Conservation (phyloP, 345 rosid species). For the Bruguiera parviflora region DNA sequence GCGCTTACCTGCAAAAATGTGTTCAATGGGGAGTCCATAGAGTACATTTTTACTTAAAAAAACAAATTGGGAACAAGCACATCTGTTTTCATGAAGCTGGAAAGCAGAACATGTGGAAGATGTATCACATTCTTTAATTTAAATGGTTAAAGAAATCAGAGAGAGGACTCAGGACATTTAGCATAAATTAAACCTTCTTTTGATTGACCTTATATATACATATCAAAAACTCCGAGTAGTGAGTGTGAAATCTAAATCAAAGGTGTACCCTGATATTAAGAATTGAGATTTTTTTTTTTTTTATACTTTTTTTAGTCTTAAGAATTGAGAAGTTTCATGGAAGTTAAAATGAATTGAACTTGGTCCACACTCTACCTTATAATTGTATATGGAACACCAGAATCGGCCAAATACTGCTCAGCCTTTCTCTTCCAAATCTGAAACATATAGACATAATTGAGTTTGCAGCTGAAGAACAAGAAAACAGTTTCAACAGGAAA, state of each 20-base stretch:
- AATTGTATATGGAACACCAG: constrained; percentile 87
- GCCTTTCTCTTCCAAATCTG: constrained; percentile 99
- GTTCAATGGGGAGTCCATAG: background rate
- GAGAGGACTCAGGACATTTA: background rate
- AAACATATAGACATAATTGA: background rate
- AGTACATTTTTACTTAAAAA: background rate
- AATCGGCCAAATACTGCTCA: constrained; percentile 96
- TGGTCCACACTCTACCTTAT: constrained; percentile 53
- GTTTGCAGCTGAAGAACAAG: background rate
- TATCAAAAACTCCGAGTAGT: too few species aligned
- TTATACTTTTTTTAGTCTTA: background rate
- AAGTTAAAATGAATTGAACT: background rate
- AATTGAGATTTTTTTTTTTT: background rate
- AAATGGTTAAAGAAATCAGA: background rate
- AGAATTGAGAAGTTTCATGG: background rate
- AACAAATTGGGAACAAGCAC: background rate
- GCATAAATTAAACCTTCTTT: background rate
- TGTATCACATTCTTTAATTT: background rate
- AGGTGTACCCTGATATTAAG: background rate
- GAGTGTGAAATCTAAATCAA: too few species aligned
- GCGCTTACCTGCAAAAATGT: background rate
- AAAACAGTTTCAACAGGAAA: constrained; percentile 1
- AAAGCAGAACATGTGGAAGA: background rate
- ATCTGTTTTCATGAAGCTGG: background rate
- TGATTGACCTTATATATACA: background rate